A percentile compares a stretch with the other conserved stretches of the same genome.
phyloP scores from a whole-genome alignment of 2,329 filamentous ascomycete species.

The Coniochaeta prunicola region DNA sequence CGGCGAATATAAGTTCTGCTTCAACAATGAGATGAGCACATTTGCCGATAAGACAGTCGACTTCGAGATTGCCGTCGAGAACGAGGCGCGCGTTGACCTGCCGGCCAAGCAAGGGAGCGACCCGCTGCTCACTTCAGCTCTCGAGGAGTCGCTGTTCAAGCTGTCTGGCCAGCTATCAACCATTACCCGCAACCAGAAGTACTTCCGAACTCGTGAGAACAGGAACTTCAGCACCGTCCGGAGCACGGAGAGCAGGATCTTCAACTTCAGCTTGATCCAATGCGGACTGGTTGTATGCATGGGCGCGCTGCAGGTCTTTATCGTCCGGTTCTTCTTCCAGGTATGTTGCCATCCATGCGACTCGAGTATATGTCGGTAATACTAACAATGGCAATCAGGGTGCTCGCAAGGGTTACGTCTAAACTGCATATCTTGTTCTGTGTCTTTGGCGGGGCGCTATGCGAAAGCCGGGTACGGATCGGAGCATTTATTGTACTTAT shows the following conservation, averaged over 20 bases:
- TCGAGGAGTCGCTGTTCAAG: constrained; percentile 95
- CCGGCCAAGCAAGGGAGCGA: constrained; percentile 83
- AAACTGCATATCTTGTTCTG: constrained; percentile 20
- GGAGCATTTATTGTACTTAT: constrained; percentile 4
- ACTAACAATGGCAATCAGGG: constrained; percentile 34
- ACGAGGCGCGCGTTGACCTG: constrained; percentile 73
- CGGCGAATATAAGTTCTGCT: constrained; percentile 96
- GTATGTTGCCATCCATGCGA: constrained; percentile 29
- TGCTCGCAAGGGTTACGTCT: constrained; percentile 63
- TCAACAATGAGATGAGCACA: constrained; percentile 97
- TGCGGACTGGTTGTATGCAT: constrained; percentile 86
- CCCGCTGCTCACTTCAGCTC: constrained; percentile 77
- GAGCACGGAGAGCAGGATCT: constrained; percentile 91
- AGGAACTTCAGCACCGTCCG: constrained; percentile 96
- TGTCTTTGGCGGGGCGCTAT: constrained; percentile 11
- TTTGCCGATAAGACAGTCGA: constrained; percentile 97
- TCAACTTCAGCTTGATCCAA: constrained; percentile 96
- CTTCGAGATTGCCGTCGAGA: constrained; percentile 95
- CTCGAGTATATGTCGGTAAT: too few species aligned
- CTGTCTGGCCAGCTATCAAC: constrained; percentile 88
- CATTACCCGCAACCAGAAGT: constrained; percentile 95
- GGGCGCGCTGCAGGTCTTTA: constrained; percentile 93
- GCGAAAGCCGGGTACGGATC: constrained; percentile 3
- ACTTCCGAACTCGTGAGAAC: constrained; percentile 98
- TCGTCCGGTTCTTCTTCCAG: constrained; percentile 99